Conservation (phyloP, 2,329 filamentous ascomycete species). For the Sporothrix luriei region DNA sequence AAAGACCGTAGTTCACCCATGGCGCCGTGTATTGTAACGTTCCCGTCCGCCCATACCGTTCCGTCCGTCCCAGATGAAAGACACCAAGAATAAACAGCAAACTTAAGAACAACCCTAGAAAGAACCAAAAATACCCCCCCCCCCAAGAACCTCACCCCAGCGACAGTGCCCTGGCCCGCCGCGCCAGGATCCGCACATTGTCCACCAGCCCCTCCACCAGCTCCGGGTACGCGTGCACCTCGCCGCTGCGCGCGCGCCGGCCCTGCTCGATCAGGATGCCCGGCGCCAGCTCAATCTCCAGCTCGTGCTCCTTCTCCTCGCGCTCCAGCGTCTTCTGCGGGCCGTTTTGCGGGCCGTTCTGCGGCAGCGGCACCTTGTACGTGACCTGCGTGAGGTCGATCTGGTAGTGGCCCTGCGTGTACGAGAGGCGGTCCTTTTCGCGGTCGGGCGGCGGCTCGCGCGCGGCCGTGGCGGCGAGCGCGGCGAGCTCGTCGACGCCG, state of each 20-base stretch:
- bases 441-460: slow-evolving; percentile 60
- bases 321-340: too few species aligned
- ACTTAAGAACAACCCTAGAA: background rate
- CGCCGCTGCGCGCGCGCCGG: slow-evolving; percentile 53
- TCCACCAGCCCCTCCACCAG: slow-evolving; percentile 74
- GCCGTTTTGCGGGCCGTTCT: too few species aligned
- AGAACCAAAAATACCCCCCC: background rate
- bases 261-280: slow-evolving; percentile 67
- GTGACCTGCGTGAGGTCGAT: slow-evolving; percentile 93
- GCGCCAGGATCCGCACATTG: slow-evolving; percentile 63
- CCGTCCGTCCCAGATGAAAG: background rate
- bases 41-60: background rate
- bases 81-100: background rate
- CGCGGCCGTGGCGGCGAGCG: slow-evolving; percentile 43
- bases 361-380: slow-evolving; percentile 40
- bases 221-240: slow-evolving; percentile 64
- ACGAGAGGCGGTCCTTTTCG: slow-evolving; percentile 88
- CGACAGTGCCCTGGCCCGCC: slow-evolving; percentile 28
- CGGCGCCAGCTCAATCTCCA: slow-evolving; percentile 76
- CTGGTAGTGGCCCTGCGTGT: slow-evolving; percentile 83
- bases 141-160: background rate
- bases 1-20: background rate
- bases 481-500: slow-evolving; percentile 59
- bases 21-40: slow-evolving; percentile 1
- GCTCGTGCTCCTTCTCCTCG: slow-evolving; percentile 70